Conservation (phyloP, 140 eudicot species). For the Erigeron philadelphicus region DNA sequence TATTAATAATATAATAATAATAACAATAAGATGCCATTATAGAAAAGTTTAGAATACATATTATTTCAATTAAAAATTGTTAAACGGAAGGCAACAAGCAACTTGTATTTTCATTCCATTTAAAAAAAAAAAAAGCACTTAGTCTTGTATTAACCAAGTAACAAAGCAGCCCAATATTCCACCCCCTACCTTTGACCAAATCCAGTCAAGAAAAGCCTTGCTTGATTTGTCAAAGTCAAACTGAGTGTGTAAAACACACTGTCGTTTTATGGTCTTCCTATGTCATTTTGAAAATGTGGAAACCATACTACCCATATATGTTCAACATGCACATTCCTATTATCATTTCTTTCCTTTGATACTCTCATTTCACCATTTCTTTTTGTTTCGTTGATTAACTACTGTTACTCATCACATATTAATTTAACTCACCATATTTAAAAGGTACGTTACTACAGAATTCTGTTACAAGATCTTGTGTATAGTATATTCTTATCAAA, state of each 20-base stretch:
- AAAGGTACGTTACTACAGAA: not conserved
- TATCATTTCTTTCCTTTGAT: slow-evolving; percentile 15
- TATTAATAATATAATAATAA: too few species aligned
- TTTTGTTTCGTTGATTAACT: slow-evolving; percentile 21
- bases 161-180: not conserved
- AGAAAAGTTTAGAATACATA: not conserved
- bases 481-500: not conserved
- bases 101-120: too few species aligned
- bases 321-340: not conserved
- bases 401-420: slow-evolving; percentile 1
- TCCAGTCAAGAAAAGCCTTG: not conserved
- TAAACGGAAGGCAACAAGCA: slow-evolving; percentile 9
- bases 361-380: slow-evolving; percentile 21
- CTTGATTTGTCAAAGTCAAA: slow-evolving; percentile 22
- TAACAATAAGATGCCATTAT: not conserved
- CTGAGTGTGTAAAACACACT: slow-evolving; percentile 31
- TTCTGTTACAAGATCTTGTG: not conserved
- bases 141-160: not conserved
- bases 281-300: slow-evolving; percentile 17
- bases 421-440: not conserved
- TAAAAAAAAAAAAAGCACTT: too few species aligned
- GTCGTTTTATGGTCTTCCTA: slow-evolving; percentile 12
- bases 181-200: slow-evolving; percentile 19
- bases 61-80: not conserved
- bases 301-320: slow-evolving; percentile 16